A percentile compares a stretch with the other conserved stretches of the same genome.
Evolutionary conservation across 768 basidiomycete species (phyloP).

Genomic region (Amanita phalloides): DNA sequence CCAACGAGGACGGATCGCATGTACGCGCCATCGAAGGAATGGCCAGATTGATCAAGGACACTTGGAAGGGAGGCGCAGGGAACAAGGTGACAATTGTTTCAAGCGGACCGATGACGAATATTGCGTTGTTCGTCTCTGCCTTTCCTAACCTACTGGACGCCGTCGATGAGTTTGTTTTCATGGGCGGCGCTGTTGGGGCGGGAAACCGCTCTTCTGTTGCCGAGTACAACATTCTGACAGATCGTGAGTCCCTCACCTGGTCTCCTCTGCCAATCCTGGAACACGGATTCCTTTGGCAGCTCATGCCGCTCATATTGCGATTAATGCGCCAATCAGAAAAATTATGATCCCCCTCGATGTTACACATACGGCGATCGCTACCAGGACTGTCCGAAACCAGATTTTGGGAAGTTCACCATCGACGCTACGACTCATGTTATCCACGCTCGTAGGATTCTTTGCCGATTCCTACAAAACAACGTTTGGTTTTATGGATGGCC

Average conservation of each 20-base stretch:
- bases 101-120: conserved; percentile 80
- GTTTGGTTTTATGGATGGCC: conserved; percentile 78
- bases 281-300: conserved; percentile 26
- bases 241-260: conserved; percentile 40
- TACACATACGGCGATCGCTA: conserved; percentile 78
- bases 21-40: conserved; percentile 63
- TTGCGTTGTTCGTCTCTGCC: conserved; percentile 52
- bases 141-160: conserved; percentile 42
- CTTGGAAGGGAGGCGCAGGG: conserved; percentile 51
- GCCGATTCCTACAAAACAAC: conserved; percentile 59
- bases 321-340: conserved; percentile 57
- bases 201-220: conserved; percentile 76
- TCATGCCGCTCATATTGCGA: conserved; percentile 75
- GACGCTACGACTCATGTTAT: conserved; percentile 60
- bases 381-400: conserved; percentile 34
- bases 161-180: conserved; percentile 68
- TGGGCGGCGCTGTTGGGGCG: conserved; percentile 85
- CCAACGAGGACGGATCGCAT: conserved; percentile 26
- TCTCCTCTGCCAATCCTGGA: not conserved
- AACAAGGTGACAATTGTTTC: conserved; percentile 60
- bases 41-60: conserved; percentile 36
- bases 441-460: conserved; percentile 67
- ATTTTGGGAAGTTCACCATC: conserved; percentile 34
- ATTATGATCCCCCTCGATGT: conserved; percentile 83
- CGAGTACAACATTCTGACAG: conserved; percentile 76